Evolutionary conservation across 2,329 filamentous ascomycete genomes (phyloP), one percentile per base, ranked within the genome.

Genomic region (Scortechinia acanthostroma): DNA sequence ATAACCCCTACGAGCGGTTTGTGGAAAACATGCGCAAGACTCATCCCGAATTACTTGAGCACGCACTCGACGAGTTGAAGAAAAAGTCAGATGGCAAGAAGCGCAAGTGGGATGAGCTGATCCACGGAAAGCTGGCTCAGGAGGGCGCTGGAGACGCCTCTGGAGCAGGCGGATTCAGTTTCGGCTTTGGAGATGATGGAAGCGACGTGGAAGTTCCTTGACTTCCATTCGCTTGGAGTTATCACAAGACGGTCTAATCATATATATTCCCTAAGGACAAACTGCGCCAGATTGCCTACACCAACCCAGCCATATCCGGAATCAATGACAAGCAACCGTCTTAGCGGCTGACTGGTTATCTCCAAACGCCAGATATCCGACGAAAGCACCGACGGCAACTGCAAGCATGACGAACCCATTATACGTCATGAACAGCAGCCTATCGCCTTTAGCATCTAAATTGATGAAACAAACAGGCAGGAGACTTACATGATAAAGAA

Each of bases 401-500:
- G 80, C 70, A 49, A 83, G 60, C 80, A 84, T 84, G 49, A 84
- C 66, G 70, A 74, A 79, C 35, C 80, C 80, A 52, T 84, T 84
- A 60, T 84, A 84, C 22, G 80, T 84, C 80, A 84, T 84, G 64
- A 84, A 84, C 4, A 84, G 64, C 47, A 84, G 66, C 80, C 80
- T 84, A 47, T 22, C 43, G 25, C 25, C 33, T 20, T 45, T 22
- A 42, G 22, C 49, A 44, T 42, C 22, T 10, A 19, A 43, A 4
- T 14, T 25, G 43, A 13, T 21, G n/a, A 22, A 3, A 10, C 40
- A n/a, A n/a, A n/a, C 21, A 21, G 16, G 22, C 10, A 17, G 19
- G 21, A 15, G 3, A 73, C 79, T 73, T 58, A 83, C 80, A 84
- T 84, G 59, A 84, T 84, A 58, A 84, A 83, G 58, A 84, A 84